Base-by-base conservation (phyloP, 2,329 filamentous ascomycete species). In the Claviceps fusiformis region DNA sequence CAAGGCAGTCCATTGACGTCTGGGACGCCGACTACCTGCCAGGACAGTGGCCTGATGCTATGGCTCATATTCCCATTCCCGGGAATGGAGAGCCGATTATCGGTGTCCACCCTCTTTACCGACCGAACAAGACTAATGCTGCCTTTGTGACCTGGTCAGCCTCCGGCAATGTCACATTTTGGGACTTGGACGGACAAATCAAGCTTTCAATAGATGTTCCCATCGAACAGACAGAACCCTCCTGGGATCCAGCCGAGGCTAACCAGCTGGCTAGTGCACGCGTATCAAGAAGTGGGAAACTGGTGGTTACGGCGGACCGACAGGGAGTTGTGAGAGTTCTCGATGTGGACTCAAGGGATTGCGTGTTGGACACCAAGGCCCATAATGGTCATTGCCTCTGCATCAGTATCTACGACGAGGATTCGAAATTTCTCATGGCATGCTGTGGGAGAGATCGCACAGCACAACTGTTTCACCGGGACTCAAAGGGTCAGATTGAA, bases 131-230 rank as follows among this genome's bases (percentile, higher is more conserved):
- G 5, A 70, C 81, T 29, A 75, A 79, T 27, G 84, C 89, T 0
- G 79, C 84, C 9, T 96, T 97, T 64, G 84, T 91, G 60, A 96
- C 91, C 0, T 98, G 91, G 88, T 91, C 92, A 2, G 81, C 80
- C 27, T 83, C 84, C 53, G 93, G 93, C 5, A 82, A 80, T 17
- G 79, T 97, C 52, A 80, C 88, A 29, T 86, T 95, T 61, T 98
- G 93, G 93, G 80, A 83, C 61, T 67, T 82, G 15, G 78, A 88
- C 51, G 93, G 92, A 27, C 78, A 75, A 53, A 80, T 85, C 58
- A 83, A 80, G 61, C 76, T 77, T 17, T 81, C 81, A 1, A 73
- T 89, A 41, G 73, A 80, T 45, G 77, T 95, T 13, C 77, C 83
- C 5, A 71, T 96, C 5, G 89, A 95, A 57, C 81, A 86, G 58